Evolutionary conservation across 345 rosid genomes (phyloP), one percentile per base, ranked within the genome.

Genomic region (Moricandia moricandioides): DNA sequence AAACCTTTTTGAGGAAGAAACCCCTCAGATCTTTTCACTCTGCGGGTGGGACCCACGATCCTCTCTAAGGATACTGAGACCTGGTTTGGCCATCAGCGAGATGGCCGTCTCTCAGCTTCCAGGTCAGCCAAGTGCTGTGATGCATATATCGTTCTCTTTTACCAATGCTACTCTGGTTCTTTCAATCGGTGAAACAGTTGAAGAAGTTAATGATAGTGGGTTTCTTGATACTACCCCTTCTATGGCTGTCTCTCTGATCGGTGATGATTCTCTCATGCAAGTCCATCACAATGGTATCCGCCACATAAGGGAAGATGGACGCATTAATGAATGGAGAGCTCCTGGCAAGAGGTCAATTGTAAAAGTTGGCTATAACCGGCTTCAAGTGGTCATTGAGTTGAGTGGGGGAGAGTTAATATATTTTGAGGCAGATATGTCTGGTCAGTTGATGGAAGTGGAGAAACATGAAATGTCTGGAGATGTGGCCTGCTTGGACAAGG

Each of bases 51-150:
- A 97, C 73, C 97, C 99, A 33, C 93, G 99, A 35, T 95, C 99
- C 5, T 89, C 98, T 8, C 78, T 92, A 51, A 90, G 99, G 85
- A 90, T 95, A 70, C 70, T 95, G 55, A 89, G 96, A 69, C 96
- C 99, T 26, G 98, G 99, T 52, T 84, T 95, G 84, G 99, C 99
- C 51, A 84, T 95, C 65, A 87, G 88, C 61, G 99, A 95, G 83
- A 95, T 92, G 97, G 99, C 97, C 61, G 99, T 92, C 57, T 95
- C 99, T 30, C 97, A 86, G 92, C 99, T 95, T 82, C 99, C 99
- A 70, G 99, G 98, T 67, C 87, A 92, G 58, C 99, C 99, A 3
- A 95, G 96, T 89, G 99, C 99, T 21, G 98, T 92, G 45, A 95
- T 82, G 99, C 99, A 0, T 95, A 92, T 68, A 95, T 95, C 66